Conservation (phyloP, 495 filamentous ascomycete species). For the Letharia columbiana region DNA sequence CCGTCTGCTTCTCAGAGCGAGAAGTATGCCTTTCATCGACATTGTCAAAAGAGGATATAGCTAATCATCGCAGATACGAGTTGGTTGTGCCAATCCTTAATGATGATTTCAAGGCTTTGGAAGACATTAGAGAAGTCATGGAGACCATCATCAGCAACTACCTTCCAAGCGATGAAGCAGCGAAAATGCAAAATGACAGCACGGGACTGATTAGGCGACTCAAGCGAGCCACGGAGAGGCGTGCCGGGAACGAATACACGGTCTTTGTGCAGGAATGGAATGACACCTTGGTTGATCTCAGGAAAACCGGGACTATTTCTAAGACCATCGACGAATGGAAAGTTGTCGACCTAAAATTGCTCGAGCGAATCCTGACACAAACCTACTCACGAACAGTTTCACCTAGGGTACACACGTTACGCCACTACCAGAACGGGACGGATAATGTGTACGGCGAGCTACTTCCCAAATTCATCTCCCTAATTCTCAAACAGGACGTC, state of each 20-base stretch:
- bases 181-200: constrained; percentile 61
- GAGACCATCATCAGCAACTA: constrained; percentile 66
- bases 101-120: constrained; percentile 71
- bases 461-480: constrained; percentile 70
- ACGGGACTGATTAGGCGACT: constrained; percentile 64
- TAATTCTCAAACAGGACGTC: constrained; percentile 66
- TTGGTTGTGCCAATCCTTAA: constrained; percentile 66
- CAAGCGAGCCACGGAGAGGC: constrained; percentile 55
- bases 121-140: constrained; percentile 76
- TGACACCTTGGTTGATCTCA: constrained; percentile 47
- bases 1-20: constrained; percentile 62
- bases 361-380: constrained; percentile 77
- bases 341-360: constrained; percentile 56
- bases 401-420: constrained; percentile 69
- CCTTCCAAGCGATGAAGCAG: constrained; percentile 55
- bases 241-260: constrained; percentile 58
- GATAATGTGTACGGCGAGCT: constrained; percentile 95
- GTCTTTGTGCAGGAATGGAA: constrained; percentile 70
- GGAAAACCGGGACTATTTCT: constrained; percentile 56
- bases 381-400: constrained; percentile 89
- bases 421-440: constrained; percentile 74
- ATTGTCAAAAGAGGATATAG: constrained; percentile 16
- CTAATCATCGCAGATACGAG: constrained; percentile 53
- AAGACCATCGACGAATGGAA: constrained; percentile 58
- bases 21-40: constrained; percentile 40